Base-by-base conservation (phyloP, 108 stramenopile species). In the Poteriospumella lacustris region DNA sequence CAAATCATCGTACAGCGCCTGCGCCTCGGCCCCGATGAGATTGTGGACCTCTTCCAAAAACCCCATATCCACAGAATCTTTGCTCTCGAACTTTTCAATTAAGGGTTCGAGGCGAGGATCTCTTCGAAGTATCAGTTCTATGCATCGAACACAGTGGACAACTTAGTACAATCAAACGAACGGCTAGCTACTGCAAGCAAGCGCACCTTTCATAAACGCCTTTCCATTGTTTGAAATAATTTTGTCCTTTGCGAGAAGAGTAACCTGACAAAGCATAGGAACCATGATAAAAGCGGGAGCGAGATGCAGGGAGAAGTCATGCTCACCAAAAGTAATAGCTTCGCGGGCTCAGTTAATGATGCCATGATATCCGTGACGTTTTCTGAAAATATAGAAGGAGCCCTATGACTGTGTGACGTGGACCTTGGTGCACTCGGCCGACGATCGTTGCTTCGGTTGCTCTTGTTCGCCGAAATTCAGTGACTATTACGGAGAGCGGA, bases 221-320 rank as follows among this genome's bases (percentile, higher is more conserved):
- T 76, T 76, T 1, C 77, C 80, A 79, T 84, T 84, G 52, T 84
- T 82, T 3, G 79, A 80, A 40, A 84, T 84, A n/a, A 82, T 58
- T 1, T 67, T 39, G 41, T 84, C 83, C 36, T 79, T 82, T 39
- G 83, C 81, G 1, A 84, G 75, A 15, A 84, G 68, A 15, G 83
- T 67, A 12, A 33, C 70, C 70, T 73, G 24, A 39, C n/a, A 39
- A 68, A 19, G 12, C 40, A 24, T 5, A 64, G 31, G 9, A 73
- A 38, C 36, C 15, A 5, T 5, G 12, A 73, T 9, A 52, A 5
- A 42, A 9, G 33, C 44, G 47, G 26, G 5, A 31, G 9, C 36
- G 28, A 26, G 31, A 38, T 5, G 70, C 36, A 29, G 15, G 33
- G 31, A 52, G 28, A 19, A 52, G 9, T 3, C 47, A 12, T 3